phyloP scores from a whole-genome alignment of 2,329 filamentous ascomycete genomes.

The Mollisia scopiformis region DNA sequence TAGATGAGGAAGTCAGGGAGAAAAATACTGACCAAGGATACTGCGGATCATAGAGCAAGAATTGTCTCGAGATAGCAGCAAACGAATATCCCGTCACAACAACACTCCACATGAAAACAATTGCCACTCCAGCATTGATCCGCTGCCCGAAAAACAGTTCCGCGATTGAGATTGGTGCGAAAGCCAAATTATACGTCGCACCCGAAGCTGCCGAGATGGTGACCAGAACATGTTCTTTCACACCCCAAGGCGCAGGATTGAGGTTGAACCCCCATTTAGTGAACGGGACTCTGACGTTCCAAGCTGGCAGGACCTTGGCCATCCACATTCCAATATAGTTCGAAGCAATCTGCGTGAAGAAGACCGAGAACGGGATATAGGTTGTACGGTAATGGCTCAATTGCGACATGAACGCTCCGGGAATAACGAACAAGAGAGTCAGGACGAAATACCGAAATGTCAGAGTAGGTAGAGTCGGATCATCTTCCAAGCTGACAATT shows the following conservation, averaged over 20 bases:
- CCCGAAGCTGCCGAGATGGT: conserved; percentile 54
- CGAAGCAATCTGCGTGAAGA: conserved; percentile 29
- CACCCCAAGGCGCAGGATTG: conserved; percentile 34
- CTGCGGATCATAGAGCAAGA: conserved; percentile 60
- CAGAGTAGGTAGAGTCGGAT: background rate
- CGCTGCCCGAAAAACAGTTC: conserved; percentile 58
- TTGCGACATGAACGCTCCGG: conserved; percentile 3
- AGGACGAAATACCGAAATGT: conserved; percentile 1
- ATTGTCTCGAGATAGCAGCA: conserved; percentile 58
- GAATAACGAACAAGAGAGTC: background rate
- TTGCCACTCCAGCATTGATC: conserved; percentile 54
- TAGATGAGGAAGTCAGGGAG: background rate
- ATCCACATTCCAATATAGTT: conserved; percentile 49
- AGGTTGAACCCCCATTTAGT: conserved; percentile 44
- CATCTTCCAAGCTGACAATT: conserved; percentile 1
- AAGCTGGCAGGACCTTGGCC: conserved; percentile 47
- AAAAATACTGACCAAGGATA: conserved; percentile 54
- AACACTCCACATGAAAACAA: conserved; percentile 63
- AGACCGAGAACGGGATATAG: conserved; percentile 5
- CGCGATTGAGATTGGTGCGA: conserved; percentile 54
- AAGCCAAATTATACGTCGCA: conserved; percentile 54
- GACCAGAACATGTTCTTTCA: conserved; percentile 34
- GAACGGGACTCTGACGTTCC: conserved; percentile 45
- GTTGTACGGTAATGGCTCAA: background rate
- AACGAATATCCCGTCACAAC: conserved; percentile 62